Percentiles rank a stretch among this genome's conserved stretches.
These are phyloP conservation scores for Pleurotus pulmonarius DNA, from an alignment of 768 basidiomycete species.

Conservation along the genomic window DNA sequence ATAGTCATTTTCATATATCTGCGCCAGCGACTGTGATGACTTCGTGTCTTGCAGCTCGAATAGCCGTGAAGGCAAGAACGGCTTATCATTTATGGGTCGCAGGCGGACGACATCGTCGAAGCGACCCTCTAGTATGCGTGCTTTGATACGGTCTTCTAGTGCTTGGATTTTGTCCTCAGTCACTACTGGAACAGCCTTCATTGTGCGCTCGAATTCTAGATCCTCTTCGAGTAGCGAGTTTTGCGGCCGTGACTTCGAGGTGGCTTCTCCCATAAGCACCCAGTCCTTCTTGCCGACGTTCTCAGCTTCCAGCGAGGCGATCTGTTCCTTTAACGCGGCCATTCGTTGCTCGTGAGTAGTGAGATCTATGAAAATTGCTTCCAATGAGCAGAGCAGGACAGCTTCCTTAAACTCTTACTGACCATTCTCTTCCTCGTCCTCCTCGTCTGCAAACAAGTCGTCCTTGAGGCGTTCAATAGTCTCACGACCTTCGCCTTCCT, in stretches of 20 bases:
- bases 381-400: constrained; percentile 7
- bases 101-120: constrained; percentile 94
- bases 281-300: constrained; percentile 90
- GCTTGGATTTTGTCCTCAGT: constrained; percentile 82
- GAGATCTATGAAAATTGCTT: constrained; percentile 37
- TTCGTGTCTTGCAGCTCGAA: constrained; percentile 89
- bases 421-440: constrained; percentile 19
- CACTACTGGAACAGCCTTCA: constrained; percentile 82
- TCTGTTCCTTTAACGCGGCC: constrained; percentile 71
- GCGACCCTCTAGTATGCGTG: constrained; percentile 75
- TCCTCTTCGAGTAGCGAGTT: constrained; percentile 93
- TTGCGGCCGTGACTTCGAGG: constrained; percentile 76
- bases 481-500: constrained; percentile 26
- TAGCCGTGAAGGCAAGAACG: constrained; percentile 86
- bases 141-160: constrained; percentile 89
- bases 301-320: constrained; percentile 75
- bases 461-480: constrained; percentile 58
- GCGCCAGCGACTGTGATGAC: constrained; percentile 84
- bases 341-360: constrained; percentile 82
- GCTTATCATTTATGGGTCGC: constrained; percentile 72
- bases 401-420: constrained; percentile 7
- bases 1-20: constrained; percentile 95
- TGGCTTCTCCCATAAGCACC: constrained; percentile 90
- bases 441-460: constrained; percentile 50
- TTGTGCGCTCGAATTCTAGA: constrained; percentile 89